Conservation (phyloP, 1,284 basidiomycete species). For the Microbotryum saponariae region DNA sequence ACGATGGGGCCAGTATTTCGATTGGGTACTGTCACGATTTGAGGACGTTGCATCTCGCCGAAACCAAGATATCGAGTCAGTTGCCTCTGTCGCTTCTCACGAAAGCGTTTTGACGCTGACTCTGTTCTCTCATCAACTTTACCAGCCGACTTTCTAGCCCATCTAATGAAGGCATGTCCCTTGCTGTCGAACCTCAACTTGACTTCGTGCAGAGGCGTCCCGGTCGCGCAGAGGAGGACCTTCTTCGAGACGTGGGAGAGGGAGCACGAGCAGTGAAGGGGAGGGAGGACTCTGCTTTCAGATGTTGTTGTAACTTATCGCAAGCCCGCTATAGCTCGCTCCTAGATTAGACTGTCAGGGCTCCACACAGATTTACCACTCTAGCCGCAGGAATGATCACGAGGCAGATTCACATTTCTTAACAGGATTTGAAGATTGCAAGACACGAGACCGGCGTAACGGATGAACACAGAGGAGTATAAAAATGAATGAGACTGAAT, state of each 20-base stretch:
- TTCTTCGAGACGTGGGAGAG: conserved; percentile 30
- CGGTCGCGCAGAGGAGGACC: conserved; percentile 24
- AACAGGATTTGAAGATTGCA: too few species aligned
- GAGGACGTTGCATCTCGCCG: conserved; percentile 23
- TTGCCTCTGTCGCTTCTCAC: background rate
- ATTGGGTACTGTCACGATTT: conserved; percentile 18
- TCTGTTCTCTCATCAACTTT: background rate
- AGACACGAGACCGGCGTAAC: too few species aligned
- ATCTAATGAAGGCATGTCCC: conserved; percentile 20
- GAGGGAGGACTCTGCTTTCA: too few species aligned
- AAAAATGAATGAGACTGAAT: too few species aligned
- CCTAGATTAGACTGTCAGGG: too few species aligned
- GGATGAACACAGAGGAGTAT: too few species aligned
- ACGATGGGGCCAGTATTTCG: conserved; percentile 8
- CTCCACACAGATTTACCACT: too few species aligned
- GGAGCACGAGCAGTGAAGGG: background rate
- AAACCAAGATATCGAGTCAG: conserved; percentile 26
- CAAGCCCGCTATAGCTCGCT: too few species aligned
- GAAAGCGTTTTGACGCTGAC: background rate
- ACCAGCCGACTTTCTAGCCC: conserved; percentile 19
- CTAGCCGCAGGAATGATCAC: too few species aligned
- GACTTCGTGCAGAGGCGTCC: conserved; percentile 29
- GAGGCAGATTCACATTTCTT: too few species aligned
- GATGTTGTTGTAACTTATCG: too few species aligned
- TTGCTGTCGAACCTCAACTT: conserved; percentile 25